Base-by-base conservation (phyloP, 2,329 filamentous ascomycete genomes). In the Monilinia fructicola region DNA sequence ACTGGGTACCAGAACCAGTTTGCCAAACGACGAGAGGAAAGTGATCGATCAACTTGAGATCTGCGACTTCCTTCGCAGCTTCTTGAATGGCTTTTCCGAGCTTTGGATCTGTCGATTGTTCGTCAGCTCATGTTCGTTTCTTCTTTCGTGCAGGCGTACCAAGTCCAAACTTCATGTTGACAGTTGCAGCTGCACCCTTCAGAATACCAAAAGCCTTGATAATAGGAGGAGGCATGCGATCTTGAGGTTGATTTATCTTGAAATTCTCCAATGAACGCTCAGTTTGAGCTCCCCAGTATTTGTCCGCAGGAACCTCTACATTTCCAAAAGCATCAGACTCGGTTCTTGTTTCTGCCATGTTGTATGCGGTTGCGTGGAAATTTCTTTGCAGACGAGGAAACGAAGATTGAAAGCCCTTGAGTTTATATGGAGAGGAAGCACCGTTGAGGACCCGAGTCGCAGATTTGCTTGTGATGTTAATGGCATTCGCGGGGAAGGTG, bases 21-120 rank as follows among this genome's bases (percentile, higher is more conserved):
- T 99, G 95, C 95, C 95, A 99, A 77, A 99, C 94, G 67, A 98
- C 94, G 69, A 98, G 91, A 72, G 95, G 95, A 83, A 99, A 98
- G 84, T 98, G 94, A 80, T 97, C 93, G 76, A 96, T 80, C 75
- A 98, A 89, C 85, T 97, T 96, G 77, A 95, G 88, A 71, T 91
- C 90, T 67, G 94, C 93, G 52, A 99, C 94, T 83, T 99, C 95
- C 70, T 89, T 86, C 71, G 95, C 93, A 67, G 95, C 95, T 83
- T 97, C 88, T 82, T 97, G 90, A 76, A 98, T 98, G 71, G 95
- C 95, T 79, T 92, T 85, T 74, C 92, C 93, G 73, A 99, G 81
- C 83, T 91, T 94, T 71, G 92, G 89, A 80, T 97, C 92, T 93
- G 74, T 68, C 70, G 72, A 70, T 66, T 70, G 70, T 26, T 50